phyloP scores from a whole-genome alignment of 2,329 filamentous ascomycete species.

The Meredithiella fracta region DNA sequence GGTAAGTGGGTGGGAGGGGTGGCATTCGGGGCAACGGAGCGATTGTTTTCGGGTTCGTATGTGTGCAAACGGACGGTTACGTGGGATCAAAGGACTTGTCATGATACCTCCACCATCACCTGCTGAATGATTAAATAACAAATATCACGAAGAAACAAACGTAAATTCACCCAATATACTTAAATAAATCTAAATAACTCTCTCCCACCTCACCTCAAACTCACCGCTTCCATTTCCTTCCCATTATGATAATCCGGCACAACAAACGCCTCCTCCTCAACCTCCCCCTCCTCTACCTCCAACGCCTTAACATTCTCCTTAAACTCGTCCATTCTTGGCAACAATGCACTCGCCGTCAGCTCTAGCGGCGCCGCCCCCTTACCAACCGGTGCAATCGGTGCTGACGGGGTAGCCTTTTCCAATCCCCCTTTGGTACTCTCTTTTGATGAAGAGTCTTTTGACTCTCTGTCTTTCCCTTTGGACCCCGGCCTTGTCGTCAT shows the following conservation, averaged over 20 bases:
- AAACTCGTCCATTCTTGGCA: constrained; percentile 10
- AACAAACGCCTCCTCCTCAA: constrained; percentile 2
- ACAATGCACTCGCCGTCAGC: constrained; percentile 11
- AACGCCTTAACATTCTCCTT: not conserved
- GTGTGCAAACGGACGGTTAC: too few species aligned
- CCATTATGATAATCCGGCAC: constrained; percentile 10
- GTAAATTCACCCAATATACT: too few species aligned
- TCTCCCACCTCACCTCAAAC: not conserved
- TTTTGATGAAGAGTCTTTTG: not conserved
- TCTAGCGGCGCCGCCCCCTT: constrained; percentile 9
- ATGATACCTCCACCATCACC: too few species aligned
- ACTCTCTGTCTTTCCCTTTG: not conserved
- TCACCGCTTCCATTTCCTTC: not conserved
- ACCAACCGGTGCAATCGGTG: constrained; percentile 1
- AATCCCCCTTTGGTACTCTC: not conserved
- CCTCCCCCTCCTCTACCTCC: constrained; percentile 8
- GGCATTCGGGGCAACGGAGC: too few species aligned
- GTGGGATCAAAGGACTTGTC: too few species aligned
- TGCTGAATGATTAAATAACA: too few species aligned
- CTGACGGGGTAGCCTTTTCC: not conserved
- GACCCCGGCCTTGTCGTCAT: constrained; percentile 2
- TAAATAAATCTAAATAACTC: not conserved
- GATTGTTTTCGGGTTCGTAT: too few species aligned
- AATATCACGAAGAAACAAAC: too few species aligned
- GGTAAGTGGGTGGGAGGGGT: too few species aligned